These are phyloP conservation scores for Beverwykella pulmonaria DNA, from an alignment of 495 filamentous ascomycete species.

Conservation along the genomic window DNA sequence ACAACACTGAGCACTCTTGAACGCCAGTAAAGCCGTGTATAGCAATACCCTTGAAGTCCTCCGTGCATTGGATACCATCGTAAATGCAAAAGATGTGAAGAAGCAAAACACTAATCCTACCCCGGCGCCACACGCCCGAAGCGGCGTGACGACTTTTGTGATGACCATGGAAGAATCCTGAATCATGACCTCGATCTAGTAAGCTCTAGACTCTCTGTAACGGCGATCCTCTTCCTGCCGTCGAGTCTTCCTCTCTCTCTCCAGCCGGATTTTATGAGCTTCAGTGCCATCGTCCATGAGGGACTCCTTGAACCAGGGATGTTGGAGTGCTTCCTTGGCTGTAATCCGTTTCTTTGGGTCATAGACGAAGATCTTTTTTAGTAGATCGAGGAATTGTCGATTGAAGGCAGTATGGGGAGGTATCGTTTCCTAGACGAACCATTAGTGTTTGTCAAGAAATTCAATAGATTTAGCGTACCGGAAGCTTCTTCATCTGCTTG, in stretches of 20 bases:
- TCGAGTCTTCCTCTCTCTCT: slow-evolving; percentile 31
- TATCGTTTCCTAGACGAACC: slow-evolving; percentile 74
- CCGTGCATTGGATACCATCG: slow-evolving; percentile 34
- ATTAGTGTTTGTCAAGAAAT: not conserved
- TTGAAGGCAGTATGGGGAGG: slow-evolving; percentile 78
- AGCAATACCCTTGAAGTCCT: slow-evolving; percentile 5
- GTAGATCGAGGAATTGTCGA: slow-evolving; percentile 80
- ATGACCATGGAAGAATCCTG: not conserved
- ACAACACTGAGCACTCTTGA: slow-evolving; percentile 13
- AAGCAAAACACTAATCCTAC: slow-evolving; percentile 14
- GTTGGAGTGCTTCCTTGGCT: slow-evolving; percentile 85
- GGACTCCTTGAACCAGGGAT: slow-evolving; percentile 90
- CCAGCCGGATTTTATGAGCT: slow-evolving; percentile 52
- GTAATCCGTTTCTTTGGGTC: slow-evolving; percentile 89
- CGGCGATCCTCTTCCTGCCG: slow-evolving; percentile 26
- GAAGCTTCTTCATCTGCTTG: slow-evolving; percentile 86
- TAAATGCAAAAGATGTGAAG: slow-evolving; percentile 38
- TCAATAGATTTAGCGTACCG: slow-evolving; percentile 57
- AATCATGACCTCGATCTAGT: slow-evolving; percentile 3
- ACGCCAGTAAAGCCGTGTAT: slow-evolving; percentile 20
- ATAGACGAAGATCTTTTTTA: slow-evolving; percentile 91
- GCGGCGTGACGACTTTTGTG: slow-evolving; percentile 1
- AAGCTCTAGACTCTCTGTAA: not conserved
- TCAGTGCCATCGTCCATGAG: slow-evolving; percentile 90
- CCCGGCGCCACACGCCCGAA: not conserved